Evolutionary conservation across 495 filamentous ascomycete species (phyloP).

Genomic region (Penicillium herquei): DNA sequence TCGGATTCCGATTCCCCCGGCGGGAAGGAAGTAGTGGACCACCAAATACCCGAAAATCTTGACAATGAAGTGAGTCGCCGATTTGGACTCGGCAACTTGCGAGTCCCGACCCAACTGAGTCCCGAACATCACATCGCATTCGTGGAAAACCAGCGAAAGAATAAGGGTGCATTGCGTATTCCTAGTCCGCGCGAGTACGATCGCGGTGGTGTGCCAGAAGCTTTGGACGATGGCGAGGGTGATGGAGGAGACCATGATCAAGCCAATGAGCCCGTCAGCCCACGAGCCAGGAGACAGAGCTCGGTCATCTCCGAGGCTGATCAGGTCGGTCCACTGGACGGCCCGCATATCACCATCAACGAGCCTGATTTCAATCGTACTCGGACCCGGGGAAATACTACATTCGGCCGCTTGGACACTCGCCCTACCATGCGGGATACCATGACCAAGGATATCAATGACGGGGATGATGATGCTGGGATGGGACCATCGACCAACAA

Average conservation of each 20-base stretch:
- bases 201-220: conserved; percentile 66
- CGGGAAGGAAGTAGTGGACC: conserved; percentile 12
- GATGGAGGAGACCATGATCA: conserved; percentile 22
- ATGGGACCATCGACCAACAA: conserved; percentile 24
- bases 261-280: conserved; percentile 12
- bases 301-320: conserved; percentile 23
- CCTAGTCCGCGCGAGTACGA: conserved; percentile 87
- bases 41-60: conserved; percentile 19
- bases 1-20: conserved; percentile 22
- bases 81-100: conserved; percentile 30
- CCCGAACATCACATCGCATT: conserved; percentile 84
- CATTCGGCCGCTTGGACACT: conserved; percentile 41
- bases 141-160: conserved; percentile 78
- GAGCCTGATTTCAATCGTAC: conserved; percentile 50
- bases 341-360: conserved; percentile 62
- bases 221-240: conserved; percentile 51
- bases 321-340: conserved; percentile 31
- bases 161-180: conserved; percentile 72
- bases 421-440: conserved; percentile 37
- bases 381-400: conserved; percentile 30
- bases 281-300: conserved; percentile 12
- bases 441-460: conserved; percentile 26
- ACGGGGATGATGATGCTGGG: conserved; percentile 15
- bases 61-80: conserved; percentile 13
- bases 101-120: conserved; percentile 51